phyloP scores from a whole-genome alignment of 495 filamentous ascomycete genomes.

The Neurospora sp. region DNA sequence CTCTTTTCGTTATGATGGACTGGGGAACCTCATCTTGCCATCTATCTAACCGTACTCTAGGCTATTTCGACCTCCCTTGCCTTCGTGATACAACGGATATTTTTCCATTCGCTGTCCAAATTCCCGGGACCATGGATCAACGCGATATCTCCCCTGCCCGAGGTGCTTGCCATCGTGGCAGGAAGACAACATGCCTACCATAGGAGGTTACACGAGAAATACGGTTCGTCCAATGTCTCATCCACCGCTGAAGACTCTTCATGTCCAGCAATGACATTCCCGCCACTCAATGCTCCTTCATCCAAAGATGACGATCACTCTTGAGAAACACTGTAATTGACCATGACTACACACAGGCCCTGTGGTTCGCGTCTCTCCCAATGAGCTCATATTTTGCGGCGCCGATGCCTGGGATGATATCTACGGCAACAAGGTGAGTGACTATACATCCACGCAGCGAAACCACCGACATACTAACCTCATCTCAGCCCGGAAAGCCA shows the following conservation, averaged over 20 bases:
- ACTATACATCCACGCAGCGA: slow-evolving; percentile 20
- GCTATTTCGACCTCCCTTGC: background rate
- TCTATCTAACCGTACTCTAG: background rate
- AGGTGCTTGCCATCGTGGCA: slow-evolving; percentile 1
- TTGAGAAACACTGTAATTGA: background rate
- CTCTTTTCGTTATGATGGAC: background rate
- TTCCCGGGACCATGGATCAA: slow-evolving; percentile 9
- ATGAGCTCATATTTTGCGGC: slow-evolving; percentile 13
- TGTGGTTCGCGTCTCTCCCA: slow-evolving; percentile 11
- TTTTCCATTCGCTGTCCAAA: slow-evolving; percentile 8
- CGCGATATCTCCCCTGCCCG: slow-evolving; percentile 5
- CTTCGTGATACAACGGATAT: background rate
- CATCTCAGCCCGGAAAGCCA: slow-evolving; percentile 13
- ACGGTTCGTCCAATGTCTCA: slow-evolving; percentile 1
- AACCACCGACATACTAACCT: slow-evolving; percentile 33
- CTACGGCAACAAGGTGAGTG: slow-evolving; percentile 28
- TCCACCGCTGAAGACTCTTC: background rate
- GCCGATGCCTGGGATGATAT: slow-evolving; percentile 35
- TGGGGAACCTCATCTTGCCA: background rate
- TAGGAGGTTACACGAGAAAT: slow-evolving; percentile 6
- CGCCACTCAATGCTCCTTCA: background rate
- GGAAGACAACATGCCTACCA: slow-evolving; percentile 8
- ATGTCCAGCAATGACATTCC: background rate
- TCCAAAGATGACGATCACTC: background rate
- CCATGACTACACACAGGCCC: background rate